Evolutionary conservation across 306 rosid genomes (phyloP), one percentile per base, ranked within the genome.

Genomic region (Trichosanthes truncata): DNA sequence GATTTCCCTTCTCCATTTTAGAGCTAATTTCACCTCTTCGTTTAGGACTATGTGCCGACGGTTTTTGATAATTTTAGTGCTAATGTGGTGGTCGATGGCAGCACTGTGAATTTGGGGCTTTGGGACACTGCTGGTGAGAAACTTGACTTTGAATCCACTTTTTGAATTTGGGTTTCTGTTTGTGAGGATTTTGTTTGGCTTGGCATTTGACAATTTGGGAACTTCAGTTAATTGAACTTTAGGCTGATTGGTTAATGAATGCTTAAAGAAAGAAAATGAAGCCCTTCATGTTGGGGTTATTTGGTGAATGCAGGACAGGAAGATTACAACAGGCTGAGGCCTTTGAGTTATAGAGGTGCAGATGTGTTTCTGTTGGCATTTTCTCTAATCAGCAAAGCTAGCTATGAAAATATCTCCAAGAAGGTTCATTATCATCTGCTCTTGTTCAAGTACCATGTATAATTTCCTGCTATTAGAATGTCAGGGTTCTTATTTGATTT

Each of bases 11-110:
- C 56, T 51, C 12, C 31, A 26, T 18, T 48, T 29, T 20, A 4
- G 21, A 72, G 60, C 78, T 79, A 23, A 79, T 51, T 49, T 31
- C 5, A 6, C 3, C 23, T 11, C 51, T 38, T 51, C 5, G 15
- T 14, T 51, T 51, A 93, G 97, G 98, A 91, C 75, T 93, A 93
- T 83, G 98, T 93, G 51, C 98, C 98, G 23, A 93, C 98, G 7
- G 97, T 93, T 74, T 93, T 93, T 80, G 97, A 93, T 77, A 93
- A 93, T 88, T 93, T 93, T 63, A 93, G 98, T 84, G 98, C 98
- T 46, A 93, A 93, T 90, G 98, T 93, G 80, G 94, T 91, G 86
- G 98, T 91, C 48, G 97, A 93, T 86, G 98, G 97, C 11, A 89
- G 97, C 88, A 93, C 97, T 23, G 96, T 93, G 62, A 91, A 91